Base-by-base conservation (phyloP, 73 alveolate genomes). In the Paraurostyla sp. region DNA sequence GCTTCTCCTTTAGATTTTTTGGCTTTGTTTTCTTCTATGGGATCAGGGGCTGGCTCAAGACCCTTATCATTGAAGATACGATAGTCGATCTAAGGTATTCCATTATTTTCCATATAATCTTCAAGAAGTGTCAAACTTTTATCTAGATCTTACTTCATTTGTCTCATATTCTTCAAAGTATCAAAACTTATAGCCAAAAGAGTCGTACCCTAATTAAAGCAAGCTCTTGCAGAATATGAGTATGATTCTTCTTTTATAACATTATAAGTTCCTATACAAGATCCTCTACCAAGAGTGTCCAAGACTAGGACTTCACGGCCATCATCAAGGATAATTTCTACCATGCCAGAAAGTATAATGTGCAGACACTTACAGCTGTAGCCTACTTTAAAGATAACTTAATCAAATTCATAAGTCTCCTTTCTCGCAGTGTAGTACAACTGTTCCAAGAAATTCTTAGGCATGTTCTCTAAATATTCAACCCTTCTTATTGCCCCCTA, bases 11-110 rank as follows among this genome's bases (percentile, higher is more conserved):
- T 58, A 18, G 36, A 6, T 6, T 40, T 3, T 38, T 65, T 65
- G n/a, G n/a, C n/a, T 65, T 16, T 22, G 25, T 42, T 49, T 25
- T 18, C 2, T 7, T n/a, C 2, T 65, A 33, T 15, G 18, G 58
- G 7, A 7, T 13, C 58, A 38, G 82, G 82, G 9, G 58, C 42
- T 1, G 82, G 82, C 9, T 7, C 6, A 13, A 38, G 9, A 7
- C 9, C 13, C 41, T 38, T 76, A 40, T 40, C 76, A 35, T 58
- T 86, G 59, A 52, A 80, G 0, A 86, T 71, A n/a, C 68, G 46
- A 57, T 86, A 86, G 59, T 86, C 93, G 20, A 68, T 52, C 27
- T 86, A 59, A 7, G 93, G 93, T 30, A 86, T 88, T 4, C 93
- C 93, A 52, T 86, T 86, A 52, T 75, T 32, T 43, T 86, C 93